Conservation (phyloP, 2,329 filamentous ascomycete genomes). For the Rachicladosporium sp. region DNA sequence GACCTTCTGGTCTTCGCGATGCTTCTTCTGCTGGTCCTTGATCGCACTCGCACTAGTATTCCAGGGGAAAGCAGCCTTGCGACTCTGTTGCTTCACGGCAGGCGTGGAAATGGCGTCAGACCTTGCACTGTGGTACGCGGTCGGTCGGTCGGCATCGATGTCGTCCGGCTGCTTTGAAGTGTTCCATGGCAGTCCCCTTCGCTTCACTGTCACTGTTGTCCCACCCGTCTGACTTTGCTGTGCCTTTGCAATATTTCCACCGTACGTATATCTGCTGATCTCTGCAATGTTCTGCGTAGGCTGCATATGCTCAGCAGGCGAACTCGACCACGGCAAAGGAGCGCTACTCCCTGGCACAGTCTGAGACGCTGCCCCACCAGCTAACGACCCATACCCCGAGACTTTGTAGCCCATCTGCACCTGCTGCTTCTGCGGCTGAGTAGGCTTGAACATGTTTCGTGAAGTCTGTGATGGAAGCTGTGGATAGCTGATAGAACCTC, state of each 20-base stretch:
- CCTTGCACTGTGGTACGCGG: too few relatives aligned
- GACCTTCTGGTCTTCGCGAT: slow-evolving; percentile 48
- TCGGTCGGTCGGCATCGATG: slow-evolving; percentile 25
- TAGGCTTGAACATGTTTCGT: slow-evolving; percentile 8
- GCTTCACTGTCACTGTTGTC: slow-evolving; percentile 35
- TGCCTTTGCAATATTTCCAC: slow-evolving; percentile 3
- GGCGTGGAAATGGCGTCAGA: neutral
- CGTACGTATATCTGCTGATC: slow-evolving; percentile 3
- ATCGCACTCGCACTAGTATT: slow-evolving; percentile 61
- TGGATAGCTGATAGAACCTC: slow-evolving; percentile 30
- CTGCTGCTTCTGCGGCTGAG: slow-evolving; percentile 15
- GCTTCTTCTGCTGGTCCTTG: slow-evolving; percentile 64
- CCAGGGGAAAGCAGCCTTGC: slow-evolving; percentile 41
- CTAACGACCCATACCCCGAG: slow-evolving; percentile 15
- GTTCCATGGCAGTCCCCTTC: slow-evolving; percentile 52
- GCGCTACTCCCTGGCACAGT: slow-evolving; percentile 38
- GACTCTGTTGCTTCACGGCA: slow-evolving; percentile 5
- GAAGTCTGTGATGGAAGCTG: slow-evolving; percentile 20
- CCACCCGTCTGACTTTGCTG: slow-evolving; percentile 7
- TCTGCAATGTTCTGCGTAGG: slow-evolving; percentile 4
- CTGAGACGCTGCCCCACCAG: slow-evolving; percentile 16
- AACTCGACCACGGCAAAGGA: slow-evolving; percentile 56
- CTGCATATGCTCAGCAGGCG: slow-evolving; percentile 28
- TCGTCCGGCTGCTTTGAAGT: slow-evolving; percentile 7
- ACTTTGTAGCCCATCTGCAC: slow-evolving; percentile 10